Percentiles rank a stretch among this genome's conserved stretches.
Evolutionary conservation across 495 filamentous ascomycete species (phyloP).

Genomic region (Evernia prunastri): DNA sequence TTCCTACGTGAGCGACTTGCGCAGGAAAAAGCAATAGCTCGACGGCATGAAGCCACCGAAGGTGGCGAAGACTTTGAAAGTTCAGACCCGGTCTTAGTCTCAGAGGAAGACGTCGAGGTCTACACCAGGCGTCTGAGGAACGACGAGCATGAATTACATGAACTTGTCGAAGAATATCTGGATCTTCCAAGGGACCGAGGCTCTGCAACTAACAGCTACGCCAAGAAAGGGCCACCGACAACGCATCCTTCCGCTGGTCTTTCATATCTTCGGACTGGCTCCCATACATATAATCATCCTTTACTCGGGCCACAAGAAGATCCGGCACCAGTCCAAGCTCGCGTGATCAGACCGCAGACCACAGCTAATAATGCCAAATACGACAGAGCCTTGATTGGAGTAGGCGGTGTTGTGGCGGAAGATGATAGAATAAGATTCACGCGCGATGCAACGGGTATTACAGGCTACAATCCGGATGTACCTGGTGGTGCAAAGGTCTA

Average conservation of each 20-base stretch:
- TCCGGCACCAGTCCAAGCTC: conserved; percentile 57
- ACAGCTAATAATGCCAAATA: background rate
- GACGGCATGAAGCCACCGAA: conserved; percentile 40
- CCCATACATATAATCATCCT: conserved; percentile 71
- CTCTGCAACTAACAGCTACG: conserved; percentile 36
- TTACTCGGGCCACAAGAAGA: conserved; percentile 66
- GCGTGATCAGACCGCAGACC: conserved; percentile 47
- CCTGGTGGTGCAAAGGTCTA: conserved; percentile 62
- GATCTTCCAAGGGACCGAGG: conserved; percentile 36
- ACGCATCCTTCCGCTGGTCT: conserved; percentile 92
- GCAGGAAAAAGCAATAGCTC: conserved; percentile 39
- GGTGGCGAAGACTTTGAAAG: conserved; percentile 39
- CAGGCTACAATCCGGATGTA: conserved; percentile 50
- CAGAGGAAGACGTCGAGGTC: conserved; percentile 52
- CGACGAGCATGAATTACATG: conserved; percentile 43
- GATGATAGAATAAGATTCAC: conserved; percentile 29
- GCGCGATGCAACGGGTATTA: conserved; percentile 32
- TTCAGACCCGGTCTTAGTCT: conserved; percentile 32
- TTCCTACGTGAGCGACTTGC: conserved; percentile 47
- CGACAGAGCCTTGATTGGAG: conserved; percentile 41
- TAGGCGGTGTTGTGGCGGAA: conserved; percentile 46
- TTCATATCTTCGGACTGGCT: conserved; percentile 68
- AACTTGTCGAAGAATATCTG: conserved; percentile 43
- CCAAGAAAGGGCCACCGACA: conserved; percentile 57
- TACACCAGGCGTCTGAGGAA: conserved; percentile 56